phyloP scores from a whole-genome alignment of 176 grass and related monocot species.

The Guadua angustifolia region DNA sequence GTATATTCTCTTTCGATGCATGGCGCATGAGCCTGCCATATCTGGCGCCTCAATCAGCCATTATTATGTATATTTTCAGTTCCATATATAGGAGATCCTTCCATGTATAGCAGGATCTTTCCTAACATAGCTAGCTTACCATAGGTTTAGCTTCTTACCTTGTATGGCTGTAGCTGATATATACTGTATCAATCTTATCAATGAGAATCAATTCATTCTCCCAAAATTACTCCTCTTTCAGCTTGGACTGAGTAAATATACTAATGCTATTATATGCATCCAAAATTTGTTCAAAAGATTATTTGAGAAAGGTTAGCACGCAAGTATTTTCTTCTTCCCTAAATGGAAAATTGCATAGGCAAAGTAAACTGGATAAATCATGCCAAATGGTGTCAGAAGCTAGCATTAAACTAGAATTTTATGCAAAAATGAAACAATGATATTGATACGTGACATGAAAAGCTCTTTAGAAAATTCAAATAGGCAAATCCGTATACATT shows the following conservation, averaged over 20 bases:
- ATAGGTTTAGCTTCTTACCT: too few relatives aligned
- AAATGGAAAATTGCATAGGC: background rate
- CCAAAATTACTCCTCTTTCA: too few relatives aligned
- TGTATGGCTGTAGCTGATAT: too few relatives aligned
- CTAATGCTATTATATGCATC: background rate
- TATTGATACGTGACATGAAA: background rate
- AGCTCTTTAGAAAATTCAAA: constrained; percentile 3
- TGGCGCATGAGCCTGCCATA: too few relatives aligned
- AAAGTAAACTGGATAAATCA: constrained; percentile 2
- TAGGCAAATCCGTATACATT: background rate
- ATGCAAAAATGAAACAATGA: background rate
- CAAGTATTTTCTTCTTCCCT: background rate
- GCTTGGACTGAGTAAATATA: background rate
- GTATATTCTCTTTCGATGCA: too few relatives aligned
- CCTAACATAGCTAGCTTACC: too few relatives aligned
- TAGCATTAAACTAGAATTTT: constrained; percentile 1
- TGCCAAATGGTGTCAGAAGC: background rate
- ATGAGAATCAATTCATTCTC: too few relatives aligned
- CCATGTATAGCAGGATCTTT: too few relatives aligned
- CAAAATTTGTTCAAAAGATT: background rate
- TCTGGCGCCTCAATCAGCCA: too few relatives aligned
- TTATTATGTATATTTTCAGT: too few relatives aligned
- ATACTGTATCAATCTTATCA: too few relatives aligned
- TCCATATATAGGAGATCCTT: too few relatives aligned
- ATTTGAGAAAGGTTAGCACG: background rate